Base-by-base conservation (phyloP, 2,329 filamentous ascomycete species). In the Colletotrichum karsti region DNA sequence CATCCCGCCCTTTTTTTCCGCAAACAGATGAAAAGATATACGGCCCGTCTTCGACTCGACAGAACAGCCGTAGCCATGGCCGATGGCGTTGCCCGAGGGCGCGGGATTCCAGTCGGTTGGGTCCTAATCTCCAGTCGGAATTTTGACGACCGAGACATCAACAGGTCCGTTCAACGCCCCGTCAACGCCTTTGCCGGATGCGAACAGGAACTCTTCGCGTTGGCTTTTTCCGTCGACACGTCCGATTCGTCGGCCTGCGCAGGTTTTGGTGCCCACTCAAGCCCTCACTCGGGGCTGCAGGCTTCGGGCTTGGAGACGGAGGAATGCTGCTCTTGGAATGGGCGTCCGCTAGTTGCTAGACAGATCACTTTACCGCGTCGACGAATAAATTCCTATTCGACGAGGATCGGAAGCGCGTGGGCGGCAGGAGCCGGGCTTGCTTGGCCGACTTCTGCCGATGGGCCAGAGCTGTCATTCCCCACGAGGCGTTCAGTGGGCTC, bases 81-180 rank as follows among this genome's bases (percentile, higher is more conserved):
- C 28, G 9, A 26, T n/a, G 41, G 55, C 41, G 42, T 33, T 37
- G 55, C 28, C 28, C 46, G 57, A 22, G 28, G 24, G 22, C 35
- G 20, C 15, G 33, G 53, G 48, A 68, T 68, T 68, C 54, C 53
- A 35, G 37, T 15, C 53, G n/a, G 37, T 2, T 30, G 48, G 54
- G 22, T 24, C n/a, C 44, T 37, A 68, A 58, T 54, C 37, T 59
- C 61, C 22, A 7, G 57, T 15, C n/a, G n/a, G n/a, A 56, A 48
- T 33, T 59, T 30, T 55, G 39, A n/a, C 39, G 37, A 58, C 61
- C 51, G 46, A 68, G 61, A 68, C 65, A 68, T 68, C 46, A 59
- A 59, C 61, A 65, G 53, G 65, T 55, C 46, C 18, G 42, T 15
- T 30, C 24, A 59, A 58, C 54, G 65, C 65, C 65, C 24, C 54